phyloP scores from a whole-genome alignment of 257 asterid genomes.

The Rehmannia glutinosa region DNA sequence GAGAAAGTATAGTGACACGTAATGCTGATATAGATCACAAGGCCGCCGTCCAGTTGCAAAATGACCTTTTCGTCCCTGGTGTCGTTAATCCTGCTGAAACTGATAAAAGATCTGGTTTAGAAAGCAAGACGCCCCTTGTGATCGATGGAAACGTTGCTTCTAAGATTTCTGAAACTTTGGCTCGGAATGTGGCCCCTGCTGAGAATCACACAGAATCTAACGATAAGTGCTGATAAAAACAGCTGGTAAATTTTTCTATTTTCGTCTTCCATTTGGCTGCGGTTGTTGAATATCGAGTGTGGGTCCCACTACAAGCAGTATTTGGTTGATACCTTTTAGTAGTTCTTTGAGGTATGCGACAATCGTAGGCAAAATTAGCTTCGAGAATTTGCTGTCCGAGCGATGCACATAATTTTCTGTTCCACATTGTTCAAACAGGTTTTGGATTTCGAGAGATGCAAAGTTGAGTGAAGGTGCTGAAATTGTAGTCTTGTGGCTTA shows the following conservation, averaged over 20 bases:
- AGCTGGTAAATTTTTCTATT: background rate
- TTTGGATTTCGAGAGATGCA: too few species aligned
- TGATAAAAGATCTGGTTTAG: constrained; percentile 6
- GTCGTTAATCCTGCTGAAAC: background rate
- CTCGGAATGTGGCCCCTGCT: background rate
- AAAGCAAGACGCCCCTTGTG: background rate
- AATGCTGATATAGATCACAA: background rate
- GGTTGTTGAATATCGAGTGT: constrained; percentile 5
- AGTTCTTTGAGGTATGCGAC: constrained; percentile 7
- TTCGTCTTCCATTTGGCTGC: background rate
- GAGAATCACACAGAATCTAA: constrained; percentile 11
- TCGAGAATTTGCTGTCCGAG: background rate
- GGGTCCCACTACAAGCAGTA: background rate
- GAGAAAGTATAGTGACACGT: background rate
- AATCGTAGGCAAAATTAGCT: background rate
- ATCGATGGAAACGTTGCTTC: constrained; percentile 21
- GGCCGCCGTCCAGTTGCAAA: background rate
- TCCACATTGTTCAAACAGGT: background rate
- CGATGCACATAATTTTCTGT: background rate
- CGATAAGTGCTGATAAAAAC: constrained; percentile 2
- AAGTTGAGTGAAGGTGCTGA: too few species aligned
- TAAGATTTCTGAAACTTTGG: constrained; percentile 17
- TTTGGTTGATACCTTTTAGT: background rate
- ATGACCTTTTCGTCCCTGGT: background rate
- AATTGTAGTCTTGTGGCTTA: too few species aligned